Conservation (phyloP, 495 filamentous ascomycete genomes). For the Cudoniella acicularis region DNA sequence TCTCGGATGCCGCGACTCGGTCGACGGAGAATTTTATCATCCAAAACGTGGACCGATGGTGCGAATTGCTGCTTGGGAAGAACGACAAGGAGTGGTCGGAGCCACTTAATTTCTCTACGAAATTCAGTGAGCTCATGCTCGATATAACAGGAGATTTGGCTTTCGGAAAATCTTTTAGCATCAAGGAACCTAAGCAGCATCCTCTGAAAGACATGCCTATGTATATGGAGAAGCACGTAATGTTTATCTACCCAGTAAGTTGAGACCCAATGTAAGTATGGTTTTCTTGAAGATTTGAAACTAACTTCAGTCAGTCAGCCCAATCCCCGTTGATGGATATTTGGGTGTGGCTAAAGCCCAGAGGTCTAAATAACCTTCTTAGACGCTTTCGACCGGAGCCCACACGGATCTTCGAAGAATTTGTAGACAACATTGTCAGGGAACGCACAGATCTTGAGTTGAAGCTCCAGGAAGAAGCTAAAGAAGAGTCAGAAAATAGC, state of each 20-base stretch:
- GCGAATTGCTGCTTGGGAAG: slow-evolving; percentile 22
- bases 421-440: neutral
- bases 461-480: neutral
- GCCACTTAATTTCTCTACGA: slow-evolving; percentile 49
- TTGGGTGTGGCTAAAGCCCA: neutral
- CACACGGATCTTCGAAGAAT: neutral
- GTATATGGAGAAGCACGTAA: slow-evolving; percentile 19
- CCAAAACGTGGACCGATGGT: slow-evolving; percentile 32
- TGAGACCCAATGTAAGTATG: too few relatives aligned
- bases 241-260: slow-evolving; percentile 26
- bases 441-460: neutral
- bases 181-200: slow-evolving; percentile 39
- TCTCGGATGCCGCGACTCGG: slow-evolving; percentile 23
- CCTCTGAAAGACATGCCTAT: slow-evolving; percentile 22
- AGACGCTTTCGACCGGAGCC: neutral
- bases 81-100: slow-evolving; percentile 20
- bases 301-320: neutral
- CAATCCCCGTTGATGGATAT: neutral
- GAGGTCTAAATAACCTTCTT: neutral
- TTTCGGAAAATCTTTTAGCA: slow-evolving; percentile 65
- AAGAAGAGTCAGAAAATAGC: slow-evolving; percentile 29
- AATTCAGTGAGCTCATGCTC: slow-evolving; percentile 61
- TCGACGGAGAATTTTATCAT: slow-evolving; percentile 20
- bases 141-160: slow-evolving; percentile 65
- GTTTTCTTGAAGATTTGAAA: too few relatives aligned